Base-by-base conservation (phyloP, 2,329 filamentous ascomycete genomes). In the Cladobotryum protrusum region DNA sequence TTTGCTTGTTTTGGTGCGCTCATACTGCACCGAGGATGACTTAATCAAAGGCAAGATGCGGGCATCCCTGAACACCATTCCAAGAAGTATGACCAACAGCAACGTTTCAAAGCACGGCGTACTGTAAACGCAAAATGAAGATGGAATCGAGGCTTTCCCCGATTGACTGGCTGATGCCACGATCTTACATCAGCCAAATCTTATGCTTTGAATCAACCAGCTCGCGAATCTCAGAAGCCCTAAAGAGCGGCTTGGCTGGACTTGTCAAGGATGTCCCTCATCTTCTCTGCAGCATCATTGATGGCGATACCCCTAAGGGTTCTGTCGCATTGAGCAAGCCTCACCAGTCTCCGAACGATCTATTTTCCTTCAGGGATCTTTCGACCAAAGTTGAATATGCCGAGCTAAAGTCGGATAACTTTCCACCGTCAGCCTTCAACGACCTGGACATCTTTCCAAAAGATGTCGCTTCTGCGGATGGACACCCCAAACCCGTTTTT, bases 121-220 rank as follows among this genome's bases (percentile, higher is more conserved):
- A 29, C 11, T 29, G 24, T 8, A 29, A n/a, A n/a, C n/a, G n/a
- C 24, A 29, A 29, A 9, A 29, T 29, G 24, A 8, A 29, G 7
- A 6, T 9, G 11, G 24, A 29, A 29, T 29, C 6, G 6, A 29
- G 11, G 24, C 24, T 29, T 9, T 49, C 47, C 41, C 47, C 47
- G 40, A 42, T 49, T 15, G 47, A 49, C 24, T 49, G 47, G 47
- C 18, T 49, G 24, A 49, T 49, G 47, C 47, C 47, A 20, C 42
- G 42, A 19, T 49, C 47, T 33, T 49, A 45, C 29, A 35, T 49
- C 35, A 49, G 47, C 15, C 47, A 49, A 8, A 18, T 49, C 24
- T 36, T 49, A 17, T 49, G 47, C 35, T 49, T 49, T 14, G n/a
- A 42, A 5, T 49, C 47, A 15, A 36, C 42, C n/a, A 45, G 32